Conservation (phyloP, 2,329 filamentous ascomycete genomes). For the Bipolaris bicolor region DNA sequence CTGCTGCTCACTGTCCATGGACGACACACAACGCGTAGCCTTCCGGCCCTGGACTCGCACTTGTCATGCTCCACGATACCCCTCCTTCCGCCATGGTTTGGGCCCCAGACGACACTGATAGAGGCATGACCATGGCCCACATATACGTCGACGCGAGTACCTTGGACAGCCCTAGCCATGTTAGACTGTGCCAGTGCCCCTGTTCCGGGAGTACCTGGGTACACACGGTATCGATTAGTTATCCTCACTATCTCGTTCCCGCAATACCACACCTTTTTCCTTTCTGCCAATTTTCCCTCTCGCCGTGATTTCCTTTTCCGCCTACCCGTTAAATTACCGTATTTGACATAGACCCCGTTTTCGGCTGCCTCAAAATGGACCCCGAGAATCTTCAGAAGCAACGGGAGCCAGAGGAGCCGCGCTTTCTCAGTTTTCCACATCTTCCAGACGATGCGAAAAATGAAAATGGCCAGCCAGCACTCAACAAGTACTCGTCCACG, state of each 20-base stretch:
- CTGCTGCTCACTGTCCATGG: slow-evolving; percentile 14
- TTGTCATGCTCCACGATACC: slow-evolving; percentile 23
- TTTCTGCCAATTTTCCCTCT: slow-evolving; percentile 3
- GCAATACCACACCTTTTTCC: slow-evolving; percentile 12
- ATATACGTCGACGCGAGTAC: slow-evolving; percentile 19
- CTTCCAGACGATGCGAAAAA: slow-evolving; percentile 59
- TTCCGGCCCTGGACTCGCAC: slow-evolving; percentile 18
- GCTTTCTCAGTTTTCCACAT: slow-evolving; percentile 64
- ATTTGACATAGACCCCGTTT: neutral
- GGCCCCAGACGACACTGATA: slow-evolving; percentile 22
- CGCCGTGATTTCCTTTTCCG: neutral
- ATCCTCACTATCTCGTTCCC: slow-evolving; percentile 30
- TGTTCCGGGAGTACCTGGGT: slow-evolving; percentile 27
- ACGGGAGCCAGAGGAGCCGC: slow-evolving; percentile 46
- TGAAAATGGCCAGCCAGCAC: slow-evolving; percentile 64
- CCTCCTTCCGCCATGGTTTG: slow-evolving; percentile 24
- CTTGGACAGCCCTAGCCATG: slow-evolving; percentile 22
- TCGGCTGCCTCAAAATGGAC: slow-evolving; percentile 39
- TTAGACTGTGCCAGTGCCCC: slow-evolving; percentile 25
- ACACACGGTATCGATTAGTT: slow-evolving; percentile 27
- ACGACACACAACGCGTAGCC: slow-evolving; percentile 24
- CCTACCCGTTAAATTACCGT: neutral
- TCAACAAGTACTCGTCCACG: slow-evolving; percentile 86
- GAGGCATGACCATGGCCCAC: slow-evolving; percentile 24
- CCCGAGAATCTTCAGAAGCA: slow-evolving; percentile 46